A percentile compares a stretch with the other conserved stretches of the same genome.
Evolutionary conservation across 73 alveolate species (phyloP).

Genomic region (Vitrella brassicaformis): DNA sequence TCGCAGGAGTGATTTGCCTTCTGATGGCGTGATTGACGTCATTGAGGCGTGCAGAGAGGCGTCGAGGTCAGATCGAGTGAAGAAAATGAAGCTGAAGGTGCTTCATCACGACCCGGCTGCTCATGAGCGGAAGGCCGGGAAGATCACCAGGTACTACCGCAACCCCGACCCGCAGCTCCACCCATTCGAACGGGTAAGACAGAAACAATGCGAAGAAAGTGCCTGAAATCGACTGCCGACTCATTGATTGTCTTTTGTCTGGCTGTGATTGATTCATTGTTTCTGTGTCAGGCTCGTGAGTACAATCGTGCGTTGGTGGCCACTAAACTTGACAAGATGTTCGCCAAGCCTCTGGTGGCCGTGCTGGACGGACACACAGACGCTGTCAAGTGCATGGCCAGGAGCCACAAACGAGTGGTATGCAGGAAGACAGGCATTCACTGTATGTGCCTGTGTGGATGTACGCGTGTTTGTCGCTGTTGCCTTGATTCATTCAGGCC

Average conservation of each 20-base stretch:
- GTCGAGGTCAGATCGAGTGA: too few species aligned
- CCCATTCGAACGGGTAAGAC: conserved; percentile 40
- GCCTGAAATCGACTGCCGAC: too few species aligned
- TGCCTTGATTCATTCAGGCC: background rate
- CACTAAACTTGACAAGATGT: conserved; percentile 70
- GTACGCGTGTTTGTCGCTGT: too few species aligned
- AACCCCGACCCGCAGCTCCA: conserved; percentile 63
- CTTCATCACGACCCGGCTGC: background rate
- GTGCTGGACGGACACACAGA: conserved; percentile 72
- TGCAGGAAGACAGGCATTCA: too few species aligned
- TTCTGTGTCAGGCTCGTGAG: conserved; percentile 76
- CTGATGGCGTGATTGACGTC: too few species aligned
- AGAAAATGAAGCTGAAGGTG: background rate
- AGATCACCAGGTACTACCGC: conserved; percentile 56
- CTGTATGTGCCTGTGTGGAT: too few species aligned
- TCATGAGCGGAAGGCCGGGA: conserved; percentile 26
- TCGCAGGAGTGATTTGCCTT: too few species aligned
- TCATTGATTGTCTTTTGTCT: too few species aligned
- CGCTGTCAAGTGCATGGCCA: conserved; percentile 55
- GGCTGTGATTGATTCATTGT: too few species aligned
- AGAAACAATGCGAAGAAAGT: too few species aligned
- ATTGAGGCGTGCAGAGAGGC: too few species aligned
- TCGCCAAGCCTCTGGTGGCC: conserved; percentile 76
- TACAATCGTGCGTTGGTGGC: conserved; percentile 70
- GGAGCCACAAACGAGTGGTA: conserved; percentile 42